These are phyloP conservation scores for Ottelia alismoides DNA, from an alignment of 106 monocot genomes.

Conservation along the genomic window DNA sequence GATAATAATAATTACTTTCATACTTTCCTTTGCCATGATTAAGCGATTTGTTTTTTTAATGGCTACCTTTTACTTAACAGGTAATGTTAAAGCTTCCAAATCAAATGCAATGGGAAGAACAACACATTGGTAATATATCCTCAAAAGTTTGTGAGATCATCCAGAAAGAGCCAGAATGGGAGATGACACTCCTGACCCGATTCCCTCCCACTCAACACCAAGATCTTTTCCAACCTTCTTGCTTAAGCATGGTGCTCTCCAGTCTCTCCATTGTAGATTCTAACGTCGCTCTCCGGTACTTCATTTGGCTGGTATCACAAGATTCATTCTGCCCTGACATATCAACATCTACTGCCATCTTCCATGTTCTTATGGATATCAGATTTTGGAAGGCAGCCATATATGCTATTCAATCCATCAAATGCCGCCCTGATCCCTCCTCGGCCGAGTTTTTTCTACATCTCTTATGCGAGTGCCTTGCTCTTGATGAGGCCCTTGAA, in stretches of 20 bases:
- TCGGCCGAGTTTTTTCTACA: conserved; percentile 3
- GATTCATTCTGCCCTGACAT: conserved; percentile 1
- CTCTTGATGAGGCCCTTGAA: conserved; percentile 9
- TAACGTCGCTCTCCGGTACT: conserved; percentile 4
- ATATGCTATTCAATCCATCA: conserved; percentile 9
- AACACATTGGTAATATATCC: no score
- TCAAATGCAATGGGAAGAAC: no score
- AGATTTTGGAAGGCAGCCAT: conserved; percentile 8
- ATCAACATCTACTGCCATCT: conserved; percentile 4
- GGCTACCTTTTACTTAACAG: no score
- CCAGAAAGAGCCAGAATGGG: conserved; percentile 9
- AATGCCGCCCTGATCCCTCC: conserved; percentile 5
- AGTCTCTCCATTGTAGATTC: neutral
- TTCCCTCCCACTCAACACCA: conserved; percentile 1
- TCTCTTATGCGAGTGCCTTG: neutral
- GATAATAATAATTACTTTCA: no score
- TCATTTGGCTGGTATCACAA: conserved; percentile 7
- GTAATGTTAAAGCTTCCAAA: no score
- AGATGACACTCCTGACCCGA: conserved; percentile 5
- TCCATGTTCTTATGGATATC: neutral
- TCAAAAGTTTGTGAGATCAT: conserved; percentile 5
- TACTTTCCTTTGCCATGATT: no score
- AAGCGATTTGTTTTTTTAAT: no score
- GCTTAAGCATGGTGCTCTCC: conserved; percentile 5
- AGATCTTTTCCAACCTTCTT: conserved; percentile 10